Evolutionary conservation across 2,329 filamentous ascomycete genomes (phyloP).

Genomic region (Bipolaris cookei): DNA sequence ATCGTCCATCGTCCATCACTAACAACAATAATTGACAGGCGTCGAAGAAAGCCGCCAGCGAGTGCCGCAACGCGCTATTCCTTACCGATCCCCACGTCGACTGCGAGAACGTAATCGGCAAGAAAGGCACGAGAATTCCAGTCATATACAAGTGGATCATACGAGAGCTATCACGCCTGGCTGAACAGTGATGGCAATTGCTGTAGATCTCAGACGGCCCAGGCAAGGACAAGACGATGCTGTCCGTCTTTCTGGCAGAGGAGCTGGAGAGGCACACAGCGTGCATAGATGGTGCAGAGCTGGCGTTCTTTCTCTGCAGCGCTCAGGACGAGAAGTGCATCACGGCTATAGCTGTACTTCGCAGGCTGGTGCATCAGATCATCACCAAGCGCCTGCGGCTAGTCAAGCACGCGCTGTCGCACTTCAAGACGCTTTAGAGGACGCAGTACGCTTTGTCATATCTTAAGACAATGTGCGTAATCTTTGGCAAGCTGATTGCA

Average conservation of each 20-base stretch:
- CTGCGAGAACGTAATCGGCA: constrained; percentile 14
- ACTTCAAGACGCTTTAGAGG: no score
- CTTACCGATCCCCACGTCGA: constrained; percentile 20
- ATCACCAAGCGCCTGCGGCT: no score
- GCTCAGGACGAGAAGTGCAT: constrained; percentile 31
- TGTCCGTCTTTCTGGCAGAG: constrained; percentile 38
- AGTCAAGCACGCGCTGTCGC: no score
- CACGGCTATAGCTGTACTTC: no score
- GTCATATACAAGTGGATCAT: constrained; percentile 41
- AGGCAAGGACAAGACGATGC: constrained; percentile 45
- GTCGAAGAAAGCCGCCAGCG: background rate
- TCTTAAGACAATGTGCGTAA: no score
- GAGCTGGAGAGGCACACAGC: constrained; percentile 20
- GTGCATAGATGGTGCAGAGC: background rate
- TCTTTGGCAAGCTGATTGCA: no score
- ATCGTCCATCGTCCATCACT: no score
- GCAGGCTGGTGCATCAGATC: no score
- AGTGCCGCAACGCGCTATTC: constrained; percentile 19
- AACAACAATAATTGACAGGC: no score
- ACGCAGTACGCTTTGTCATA: no score
- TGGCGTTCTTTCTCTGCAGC: constrained; percentile 32
- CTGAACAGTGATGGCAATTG: constrained; percentile 7
- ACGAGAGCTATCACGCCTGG: constrained; percentile 20
- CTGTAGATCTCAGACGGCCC: constrained; percentile 36
- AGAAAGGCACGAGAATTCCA: constrained; percentile 17